phyloP scores from a whole-genome alignment of 75 land plant species.

The Azolla pinnata region DNA sequence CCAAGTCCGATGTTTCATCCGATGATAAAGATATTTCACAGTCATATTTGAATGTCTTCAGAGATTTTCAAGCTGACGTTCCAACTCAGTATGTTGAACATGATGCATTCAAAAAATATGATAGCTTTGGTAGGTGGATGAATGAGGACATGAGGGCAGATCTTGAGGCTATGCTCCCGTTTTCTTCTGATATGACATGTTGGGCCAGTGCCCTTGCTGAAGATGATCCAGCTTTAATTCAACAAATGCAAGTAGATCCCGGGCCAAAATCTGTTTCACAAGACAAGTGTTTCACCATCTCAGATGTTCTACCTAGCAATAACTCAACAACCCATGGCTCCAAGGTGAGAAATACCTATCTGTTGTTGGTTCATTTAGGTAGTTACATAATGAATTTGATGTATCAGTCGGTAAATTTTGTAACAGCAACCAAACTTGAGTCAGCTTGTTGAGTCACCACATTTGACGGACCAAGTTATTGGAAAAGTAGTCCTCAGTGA shows the following conservation, averaged over 20 bases:
- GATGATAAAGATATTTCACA: not conserved
- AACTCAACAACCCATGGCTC: conserved; percentile 38
- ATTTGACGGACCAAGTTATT: no score
- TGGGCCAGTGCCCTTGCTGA: conserved; percentile 40
- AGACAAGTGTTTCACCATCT: conserved; percentile 67
- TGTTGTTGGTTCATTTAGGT: no score
- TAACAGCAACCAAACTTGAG: no score
- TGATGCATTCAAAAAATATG: conserved; percentile 43
- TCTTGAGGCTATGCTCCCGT: conserved; percentile 36
- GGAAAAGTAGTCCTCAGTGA: no score
- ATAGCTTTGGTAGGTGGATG: conserved; percentile 89
- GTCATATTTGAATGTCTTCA: conserved; percentile 2
- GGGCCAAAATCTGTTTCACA: conserved; percentile 44
- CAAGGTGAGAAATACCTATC: no score
- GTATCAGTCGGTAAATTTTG: no score
- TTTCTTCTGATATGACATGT: conserved; percentile 28
- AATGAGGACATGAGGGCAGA: conserved; percentile 53
- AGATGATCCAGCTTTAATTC: conserved; percentile 41
- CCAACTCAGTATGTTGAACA: conserved; percentile 10
- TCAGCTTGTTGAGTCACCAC: no score
- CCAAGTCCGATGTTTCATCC: conserved; percentile 1
- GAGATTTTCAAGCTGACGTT: not conserved
- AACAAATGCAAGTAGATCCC: conserved; percentile 58
- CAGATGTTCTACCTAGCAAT: conserved; percentile 78
- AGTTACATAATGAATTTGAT: no score